Base-by-base conservation (phyloP, 1,284 basidiomycete species). In the Ustilago vetiveriae region DNA sequence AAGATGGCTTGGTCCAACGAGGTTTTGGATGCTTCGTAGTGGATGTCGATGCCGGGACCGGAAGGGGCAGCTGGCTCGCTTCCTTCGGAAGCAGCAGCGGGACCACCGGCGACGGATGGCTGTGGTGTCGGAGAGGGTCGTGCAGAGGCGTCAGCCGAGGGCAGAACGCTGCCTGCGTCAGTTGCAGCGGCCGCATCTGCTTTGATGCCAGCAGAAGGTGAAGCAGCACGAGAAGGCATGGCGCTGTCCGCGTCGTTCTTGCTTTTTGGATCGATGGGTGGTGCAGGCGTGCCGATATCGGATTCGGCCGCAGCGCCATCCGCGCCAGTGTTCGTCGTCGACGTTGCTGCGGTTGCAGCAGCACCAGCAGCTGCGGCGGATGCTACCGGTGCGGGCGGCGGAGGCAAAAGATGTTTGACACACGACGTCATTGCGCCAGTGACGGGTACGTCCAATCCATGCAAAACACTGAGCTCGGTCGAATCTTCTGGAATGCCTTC, bases 1-100 rank as follows among this genome's bases (percentile, higher is more conserved):
- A 93, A 92, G 64, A 98, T 91, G 3, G 94, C 96, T 11, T 92
- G 90, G 79, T 98, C 96, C 49, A 98, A 85, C 0, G 95, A 92
- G 35, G 95, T 86, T 82, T 94, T 93, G 82, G 90, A 89, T 24
- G 95, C 90, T 83, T 97, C 94, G 70, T 87, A 88, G 52, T 85
- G 86, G 6, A 94, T 87, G 80, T 94, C 92, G 74, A 93, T 89
- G 3, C 63, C 55, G 3, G 63, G 51, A 17, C 23, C 29, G 3
- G 47, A 21, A 3, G 67, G 50, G 1, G 30, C 26, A 7, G 44
- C 22, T 10, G 52, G 50, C 16, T 24, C 21, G 8, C 44, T 6
- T 4, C 35, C 35, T 19, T 44, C 40, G 19, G 29, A n/a, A 14
- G 30, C 33, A 14, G 24, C 24, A 8, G 24, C 39, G 3, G n/a